Evolutionary conservation across 805 yeast species (phyloP).

Genomic region (Blastobotrys parvus): DNA sequence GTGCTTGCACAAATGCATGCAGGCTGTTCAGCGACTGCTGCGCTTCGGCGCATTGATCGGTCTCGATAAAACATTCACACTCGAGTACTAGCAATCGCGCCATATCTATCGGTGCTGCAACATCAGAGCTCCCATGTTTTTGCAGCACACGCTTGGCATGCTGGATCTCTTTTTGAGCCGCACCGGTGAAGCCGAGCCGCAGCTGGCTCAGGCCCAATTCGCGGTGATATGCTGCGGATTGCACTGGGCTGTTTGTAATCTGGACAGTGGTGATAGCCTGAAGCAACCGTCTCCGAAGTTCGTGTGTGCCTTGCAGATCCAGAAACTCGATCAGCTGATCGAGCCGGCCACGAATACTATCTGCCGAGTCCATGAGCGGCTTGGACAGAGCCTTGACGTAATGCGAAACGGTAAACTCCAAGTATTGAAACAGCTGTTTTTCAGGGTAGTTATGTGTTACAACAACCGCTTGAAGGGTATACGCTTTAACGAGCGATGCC

Average conservation of each 20-base stretch:
- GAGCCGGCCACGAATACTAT: background rate
- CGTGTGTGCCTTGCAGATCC: constrained; percentile 7
- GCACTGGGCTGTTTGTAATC: background rate
- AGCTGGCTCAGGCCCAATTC: constrained; percentile 1
- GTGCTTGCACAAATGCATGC: background rate
- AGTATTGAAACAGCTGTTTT: background rate
- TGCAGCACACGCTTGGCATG: background rate
- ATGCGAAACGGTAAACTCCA: background rate
- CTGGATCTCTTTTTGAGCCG: constrained; percentile 2
- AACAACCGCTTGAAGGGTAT: background rate
- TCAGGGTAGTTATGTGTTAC: background rate
- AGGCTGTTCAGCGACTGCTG: background rate
- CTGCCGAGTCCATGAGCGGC: background rate
- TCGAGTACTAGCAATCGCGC: background rate
- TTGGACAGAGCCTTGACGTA: background rate
- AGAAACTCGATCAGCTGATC: constrained; percentile 1
- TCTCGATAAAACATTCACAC: background rate
- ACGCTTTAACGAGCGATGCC: background rate
- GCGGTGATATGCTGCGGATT: background rate
- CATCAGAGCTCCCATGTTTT: no score
- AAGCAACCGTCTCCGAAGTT: constrained; percentile 1
- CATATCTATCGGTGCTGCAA: background rate
- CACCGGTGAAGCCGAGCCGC: constrained; percentile 7
- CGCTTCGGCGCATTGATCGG: background rate
- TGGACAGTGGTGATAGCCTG: background rate